Evolutionary conservation across 495 filamentous ascomycete genomes (phyloP), one percentile per base, ranked within the genome.

Genomic region (Pyrenopolyporus hunteri): DNA sequence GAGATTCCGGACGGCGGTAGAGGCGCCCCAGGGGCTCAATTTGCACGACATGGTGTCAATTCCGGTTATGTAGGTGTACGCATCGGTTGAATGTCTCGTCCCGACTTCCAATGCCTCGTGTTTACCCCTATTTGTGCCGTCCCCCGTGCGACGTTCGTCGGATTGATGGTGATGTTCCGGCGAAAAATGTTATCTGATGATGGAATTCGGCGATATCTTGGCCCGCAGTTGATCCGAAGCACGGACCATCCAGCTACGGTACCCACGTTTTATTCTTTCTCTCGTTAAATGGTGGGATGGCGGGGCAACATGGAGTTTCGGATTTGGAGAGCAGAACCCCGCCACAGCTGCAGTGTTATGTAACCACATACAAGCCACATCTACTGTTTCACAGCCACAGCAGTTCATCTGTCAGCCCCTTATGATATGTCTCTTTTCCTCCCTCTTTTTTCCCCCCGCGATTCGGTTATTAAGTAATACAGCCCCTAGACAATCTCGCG

Each of bases 1-100:
- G 23, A 84, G 74, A 31, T 73, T 72, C 37, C 80, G 75, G 66
- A 76, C 69, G 33, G 69, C 73, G 35, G 73, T 74, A 26, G 74
- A 70, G 20, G 70, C 73, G 26, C 75, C 57, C 70, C 70, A 73
- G 35, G 82, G 52, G 48, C 75, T 79, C 64, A 82, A 67, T 68
- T 77, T 73, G 61, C 81, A 78, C 63, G 80, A 75, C 82, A 85
- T 85, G 49, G 40, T 68, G 51, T 61, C 63, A 35, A 46, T 65
- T 49, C 6, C 4, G 23, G 23, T 11, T 53, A 22, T 32, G n/a
- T 26, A 16, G 28, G 19, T 60, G 43, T 28, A 26, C 44, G 43
- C 56, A 66, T 67, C 48, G 10, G 31, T 16, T 28, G 6, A 7
- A 6, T 20, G 20, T 19, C 14, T 36, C 22, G 29, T 66, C 26